Evolutionary conservation across 352 stramenopile genomes (phyloP), one percentile per base, ranked within the genome.

Genomic region (Phytophthora agathidicida): DNA sequence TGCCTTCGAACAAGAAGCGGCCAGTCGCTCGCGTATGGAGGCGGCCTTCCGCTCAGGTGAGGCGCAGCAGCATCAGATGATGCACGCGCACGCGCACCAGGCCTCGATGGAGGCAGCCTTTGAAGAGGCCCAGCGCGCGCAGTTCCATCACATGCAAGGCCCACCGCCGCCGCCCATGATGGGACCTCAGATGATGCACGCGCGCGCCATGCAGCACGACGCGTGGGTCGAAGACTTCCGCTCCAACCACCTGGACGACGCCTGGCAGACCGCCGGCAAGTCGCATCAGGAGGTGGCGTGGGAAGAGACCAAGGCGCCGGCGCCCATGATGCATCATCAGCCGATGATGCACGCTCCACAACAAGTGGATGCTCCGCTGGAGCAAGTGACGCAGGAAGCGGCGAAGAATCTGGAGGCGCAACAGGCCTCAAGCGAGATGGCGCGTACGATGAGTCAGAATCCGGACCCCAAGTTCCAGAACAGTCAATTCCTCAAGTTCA

Each of bases 401-500:
- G 36, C 47, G 14, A 62, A 57, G 8, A 74, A 73, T 42, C 24
- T 68, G 20, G 70, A 84, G 42, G 73, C 79, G n/a, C 68, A 78
- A 54, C 70, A 83, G 19, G 77, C 65, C 7, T 91, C 82, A 10
- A 72, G 53, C 50, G 75, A 89, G 20, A 92, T 93, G 78, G 84
- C 84, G 44, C 75, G 69, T 30, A 83, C 79, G 4, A 91, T 95
- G 84, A 79, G 73, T 45, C 80, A 92, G 60, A 91, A 91, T 59
- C 69, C 69, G 7, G 80, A 94, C 53, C 73, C 80, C 2, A 91
- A 91, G 61, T 95, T 73, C 57, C 83, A 95, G 60, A 88, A 93
- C 51, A 95, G 86, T 68, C 79, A 95, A 46, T 95, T 95, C 50
- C 68, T 93, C 37, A 68, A 92, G 59, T 95, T 95, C 45, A 93